Evolutionary conservation across 352 stramenopile species (phyloP), one percentile per base, ranked within the genome.

Genomic region (Phytophthora pseudosyringae): DNA sequence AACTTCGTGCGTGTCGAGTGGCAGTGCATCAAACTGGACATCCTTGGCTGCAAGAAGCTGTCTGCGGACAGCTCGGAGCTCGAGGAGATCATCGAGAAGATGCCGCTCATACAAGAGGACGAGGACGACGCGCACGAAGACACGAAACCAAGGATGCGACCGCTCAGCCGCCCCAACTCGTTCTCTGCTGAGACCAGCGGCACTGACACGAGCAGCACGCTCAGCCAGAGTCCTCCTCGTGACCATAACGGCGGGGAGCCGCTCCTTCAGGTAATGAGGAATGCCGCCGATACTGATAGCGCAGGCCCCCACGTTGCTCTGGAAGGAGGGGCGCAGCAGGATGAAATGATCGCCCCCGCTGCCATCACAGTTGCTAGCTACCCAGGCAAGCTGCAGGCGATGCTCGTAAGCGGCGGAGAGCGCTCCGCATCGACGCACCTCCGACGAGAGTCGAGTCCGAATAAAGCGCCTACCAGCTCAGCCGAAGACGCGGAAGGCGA

Each of bases 1-100:
- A 97, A 97, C 53, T 96, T 94, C 52, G 76, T 98, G 31, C 89
- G 95, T 25, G 81, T 98, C 12, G 95, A 98, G 69, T 96, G 87
- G 86, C 90, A 98, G 69, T 91, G 79, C 60, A 90, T 96, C 33
- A 92, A 95, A 69, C 69, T 91, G 18, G 80, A 92, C 31, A 84
- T 87, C 33, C 59, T 90, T 4, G 71, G 66, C 15, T 73, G 12
- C 16, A 89, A 90, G 59, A 91, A 88, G 55, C 64, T 83, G 18
- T 89, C 78, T 8, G 67, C 67, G 5, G 78, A 86, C 58, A 71
- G 47, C 25, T 59, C 75, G 47, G 70, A 85, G 55, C 68, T 90
- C 0, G 69, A 83, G 33, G 59, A 82, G 39, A 75, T 75, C 8
- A 46, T 83, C 6, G 81, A 88, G 38, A 80, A 80, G 10, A 77